A percentile compares a stretch with the other conserved stretches of the same genome.
Conservation (phyloP, 2,329 filamentous ascomycete species). For the Dactylellina leptospora region DNA sequence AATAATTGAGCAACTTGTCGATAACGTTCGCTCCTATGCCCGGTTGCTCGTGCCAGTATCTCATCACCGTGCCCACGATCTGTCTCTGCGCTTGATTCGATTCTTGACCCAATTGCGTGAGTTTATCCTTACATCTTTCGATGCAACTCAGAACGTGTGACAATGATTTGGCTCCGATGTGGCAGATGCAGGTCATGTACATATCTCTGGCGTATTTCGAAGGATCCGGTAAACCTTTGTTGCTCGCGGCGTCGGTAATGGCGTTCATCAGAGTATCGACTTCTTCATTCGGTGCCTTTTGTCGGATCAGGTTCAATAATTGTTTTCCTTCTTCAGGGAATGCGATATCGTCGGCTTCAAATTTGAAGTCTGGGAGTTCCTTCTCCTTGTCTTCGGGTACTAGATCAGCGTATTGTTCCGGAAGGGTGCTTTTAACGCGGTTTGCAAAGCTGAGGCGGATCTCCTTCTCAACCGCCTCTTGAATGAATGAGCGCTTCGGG, state of each 20-base stretch:
- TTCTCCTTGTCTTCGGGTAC: constrained; percentile 90
- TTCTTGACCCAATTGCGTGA: constrained; percentile 78
- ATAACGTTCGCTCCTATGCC: constrained; percentile 91
- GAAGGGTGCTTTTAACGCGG: constrained; percentile 91
- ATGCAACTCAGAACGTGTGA: constrained; percentile 96
- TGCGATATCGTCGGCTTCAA: constrained; percentile 78
- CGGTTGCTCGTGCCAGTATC: constrained; percentile 92
- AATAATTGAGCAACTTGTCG: constrained; percentile 97
- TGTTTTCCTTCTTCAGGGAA: constrained; percentile 86
- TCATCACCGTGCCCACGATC: constrained; percentile 88
- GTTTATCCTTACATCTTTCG: constrained; percentile 88
- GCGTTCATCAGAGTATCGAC: constrained; percentile 81
- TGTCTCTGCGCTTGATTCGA: constrained; percentile 82
- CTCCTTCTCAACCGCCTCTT: constrained; percentile 91
- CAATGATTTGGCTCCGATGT: constrained; percentile 91
- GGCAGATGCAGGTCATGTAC: constrained; percentile 92
- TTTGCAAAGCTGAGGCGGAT: constrained; percentile 96
- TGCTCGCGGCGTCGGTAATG: constrained; percentile 64
- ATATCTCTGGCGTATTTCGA: constrained; percentile 89
- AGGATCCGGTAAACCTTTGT: constrained; percentile 72
- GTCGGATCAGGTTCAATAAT: constrained; percentile 78
- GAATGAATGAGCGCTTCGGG: constrained; percentile 91
- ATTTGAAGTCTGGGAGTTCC: constrained; percentile 96
- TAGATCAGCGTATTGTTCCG: constrained; percentile 79
- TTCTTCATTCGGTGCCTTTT: constrained; percentile 85